Base-by-base conservation (phyloP, 2,329 filamentous ascomycete genomes). In the Sarocladiaceae sp. region DNA sequence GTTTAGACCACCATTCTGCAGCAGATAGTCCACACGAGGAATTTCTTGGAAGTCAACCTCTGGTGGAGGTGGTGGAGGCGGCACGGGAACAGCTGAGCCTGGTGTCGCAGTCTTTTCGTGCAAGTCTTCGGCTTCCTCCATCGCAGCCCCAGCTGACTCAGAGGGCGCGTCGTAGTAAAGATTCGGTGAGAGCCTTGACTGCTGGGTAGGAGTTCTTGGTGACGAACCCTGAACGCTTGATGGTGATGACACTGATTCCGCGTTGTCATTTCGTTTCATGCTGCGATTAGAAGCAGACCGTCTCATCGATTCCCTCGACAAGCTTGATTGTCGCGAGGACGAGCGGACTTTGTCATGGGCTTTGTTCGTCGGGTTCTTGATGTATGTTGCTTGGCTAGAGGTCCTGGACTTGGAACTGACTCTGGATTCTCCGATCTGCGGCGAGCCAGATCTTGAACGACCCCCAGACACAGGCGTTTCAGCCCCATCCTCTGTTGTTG, bases 1-100 rank as follows among this genome's bases (percentile, higher is more conserved):
- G 18, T 80, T 64, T 15, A 97, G 67, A 1, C 91, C 91, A 31
- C 91, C 91, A 61, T 96, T 84, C 55, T 93, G 88, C 45, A 96
- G 74, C 15, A 97, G 72, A 59, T 97, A 97, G 60, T 97, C 91
- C 15, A 97, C 89, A 48, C 87, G 79, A 1, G 91, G 91, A 11
- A 82, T 75, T 32, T 88, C 81, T 33, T 83, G 72, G 43, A 82
- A 68, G 52, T 81, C 76, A 7, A 88, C 77, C 1, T 85, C 82
- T 1, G 88, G 84, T 2, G 85, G 89, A 0, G 89, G 88, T 0
- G 87, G 88, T 1, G 88, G 76, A 1, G 76, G 70, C 0, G 76
- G 67, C 3, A 73, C 66, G 27, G 58, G 61, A 31, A 57, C 55
- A 42, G 47, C 51, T 34, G 60, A 59, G 10, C 61, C 57, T 33